These are phyloP conservation scores for Aspergillus persii DNA, from an alignment of 2,329 filamentous ascomycete species.

Conservation along the genomic window DNA sequence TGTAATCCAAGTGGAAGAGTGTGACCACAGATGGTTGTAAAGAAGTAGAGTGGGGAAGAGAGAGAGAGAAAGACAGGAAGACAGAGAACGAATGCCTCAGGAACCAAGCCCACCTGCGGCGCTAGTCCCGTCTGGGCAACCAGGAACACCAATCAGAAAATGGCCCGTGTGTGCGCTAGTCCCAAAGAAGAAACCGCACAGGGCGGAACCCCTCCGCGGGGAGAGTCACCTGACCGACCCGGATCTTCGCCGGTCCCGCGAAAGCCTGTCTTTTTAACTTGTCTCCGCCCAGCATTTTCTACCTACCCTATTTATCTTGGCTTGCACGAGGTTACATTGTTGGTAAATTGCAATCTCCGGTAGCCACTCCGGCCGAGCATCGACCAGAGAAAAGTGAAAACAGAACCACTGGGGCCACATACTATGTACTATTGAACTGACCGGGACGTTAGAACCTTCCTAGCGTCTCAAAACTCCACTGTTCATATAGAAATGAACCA, in stretches of 20 bases:
- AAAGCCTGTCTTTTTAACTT: no score
- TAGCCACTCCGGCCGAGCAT: not conserved
- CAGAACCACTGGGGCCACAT: not conserved
- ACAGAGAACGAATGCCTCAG: not conserved
- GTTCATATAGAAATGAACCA: not conserved
- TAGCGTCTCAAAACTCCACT: not conserved
- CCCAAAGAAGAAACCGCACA: not conserved
- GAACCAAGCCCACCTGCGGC: not conserved
- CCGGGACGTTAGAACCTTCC: not conserved
- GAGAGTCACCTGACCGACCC: not conserved
- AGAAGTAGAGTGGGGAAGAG: not conserved
- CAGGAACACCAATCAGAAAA: constrained; percentile 2
- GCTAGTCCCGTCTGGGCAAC: not conserved
- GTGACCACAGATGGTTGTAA: not conserved
- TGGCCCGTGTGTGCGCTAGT: not conserved
- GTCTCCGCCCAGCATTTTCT: not conserved
- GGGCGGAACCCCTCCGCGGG: no score
- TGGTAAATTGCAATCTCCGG: not conserved
- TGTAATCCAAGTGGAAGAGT: not conserved
- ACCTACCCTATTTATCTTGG: not conserved
- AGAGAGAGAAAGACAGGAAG: not conserved
- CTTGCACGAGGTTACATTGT: not conserved
- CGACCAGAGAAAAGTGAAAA: not conserved
- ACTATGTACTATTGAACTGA: not conserved
- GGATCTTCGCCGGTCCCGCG: not conserved